A percentile compares a stretch with the other conserved stretches of the same genome.
These are phyloP conservation scores for Tetrapisispora iriomotensis DNA, from an alignment of 805 yeast species.

Conservation along the genomic window DNA sequence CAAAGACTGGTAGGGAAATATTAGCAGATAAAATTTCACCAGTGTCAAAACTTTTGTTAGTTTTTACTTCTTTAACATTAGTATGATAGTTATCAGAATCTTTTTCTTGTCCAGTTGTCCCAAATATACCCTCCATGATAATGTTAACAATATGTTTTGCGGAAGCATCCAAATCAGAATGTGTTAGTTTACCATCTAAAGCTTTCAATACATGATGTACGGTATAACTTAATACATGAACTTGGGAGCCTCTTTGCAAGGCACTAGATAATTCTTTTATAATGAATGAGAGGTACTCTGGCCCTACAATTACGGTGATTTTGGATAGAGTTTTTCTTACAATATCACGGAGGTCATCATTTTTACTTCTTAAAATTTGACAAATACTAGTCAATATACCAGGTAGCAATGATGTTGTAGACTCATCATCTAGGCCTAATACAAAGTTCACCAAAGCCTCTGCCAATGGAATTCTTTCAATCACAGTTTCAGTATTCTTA, in stretches of 20 bases:
- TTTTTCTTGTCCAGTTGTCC: slow-evolving; percentile 85
- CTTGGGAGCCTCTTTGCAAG: slow-evolving; percentile 79
- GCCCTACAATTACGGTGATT: slow-evolving; percentile 57
- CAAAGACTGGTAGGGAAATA: slow-evolving; percentile 49
- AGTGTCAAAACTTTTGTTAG: slow-evolving; percentile 78
- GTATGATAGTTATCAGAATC: slow-evolving; percentile 87
- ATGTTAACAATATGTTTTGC: slow-evolving; percentile 52
- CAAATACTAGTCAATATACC: slow-evolving; percentile 80
- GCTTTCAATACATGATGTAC: slow-evolving; percentile 62
- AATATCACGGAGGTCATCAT: slow-evolving; percentile 82
- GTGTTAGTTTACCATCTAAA: slow-evolving; percentile 36
- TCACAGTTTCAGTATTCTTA: slow-evolving; percentile 71
- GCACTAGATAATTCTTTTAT: slow-evolving; percentile 72
- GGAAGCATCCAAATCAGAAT: slow-evolving; percentile 69
- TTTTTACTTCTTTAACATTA: slow-evolving; percentile 82
- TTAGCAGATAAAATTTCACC: slow-evolving; percentile 67
- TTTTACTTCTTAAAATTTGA: slow-evolving; percentile 74
- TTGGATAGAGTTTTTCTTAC: slow-evolving; percentile 66
- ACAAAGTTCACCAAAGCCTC: slow-evolving; percentile 68
- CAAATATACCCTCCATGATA: slow-evolving; percentile 88
- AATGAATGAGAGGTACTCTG: slow-evolving; percentile 62
- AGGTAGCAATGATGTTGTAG: slow-evolving; percentile 54
- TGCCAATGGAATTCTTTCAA: slow-evolving; percentile 66
- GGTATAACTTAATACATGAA: slow-evolving; percentile 85
- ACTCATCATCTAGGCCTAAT: slow-evolving; percentile 48